Percentiles rank a stretch among this genome's conserved stretches.
These are phyloP conservation scores for Sphenostylis stenocarpa DNA, from an alignment of 306 rosid genomes.

Conservation along the genomic window DNA sequence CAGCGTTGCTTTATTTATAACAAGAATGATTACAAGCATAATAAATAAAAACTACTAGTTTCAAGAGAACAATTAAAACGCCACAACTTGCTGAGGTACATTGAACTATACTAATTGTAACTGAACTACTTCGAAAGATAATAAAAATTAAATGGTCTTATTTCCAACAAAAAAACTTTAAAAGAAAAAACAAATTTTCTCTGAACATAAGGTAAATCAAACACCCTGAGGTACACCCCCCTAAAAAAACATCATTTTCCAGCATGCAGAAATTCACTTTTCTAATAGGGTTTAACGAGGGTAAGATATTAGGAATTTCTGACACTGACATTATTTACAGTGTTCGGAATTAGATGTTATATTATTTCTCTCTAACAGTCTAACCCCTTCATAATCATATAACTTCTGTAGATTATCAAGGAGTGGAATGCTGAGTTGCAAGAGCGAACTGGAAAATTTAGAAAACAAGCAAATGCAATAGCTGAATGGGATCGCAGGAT, in stretches of 20 bases:
- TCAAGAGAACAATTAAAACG: no score
- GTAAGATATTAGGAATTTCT: slow-evolving; percentile 12
- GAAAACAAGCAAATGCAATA: slow-evolving; percentile 94
- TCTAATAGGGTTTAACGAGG: neutral
- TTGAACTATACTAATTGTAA: no score
- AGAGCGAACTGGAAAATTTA: slow-evolving; percentile 91
- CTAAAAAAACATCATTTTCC: neutral
- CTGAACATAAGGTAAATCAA: neutral
- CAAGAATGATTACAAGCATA: no score
- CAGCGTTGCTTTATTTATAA: no score
- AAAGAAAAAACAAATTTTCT: no score
- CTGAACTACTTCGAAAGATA: no score
- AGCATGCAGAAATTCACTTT: neutral
- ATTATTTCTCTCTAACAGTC: slow-evolving; percentile 22
- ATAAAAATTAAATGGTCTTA: no score
- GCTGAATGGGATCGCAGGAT: slow-evolving; percentile 96
- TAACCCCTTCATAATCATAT: slow-evolving; percentile 11
- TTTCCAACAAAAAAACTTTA: neutral
- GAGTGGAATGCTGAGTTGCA: slow-evolving; percentile 97
- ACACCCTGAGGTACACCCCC: neutral
- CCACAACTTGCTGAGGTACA: no score
- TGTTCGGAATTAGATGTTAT: neutral
- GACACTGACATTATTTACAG: slow-evolving; percentile 10
- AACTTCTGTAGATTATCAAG: slow-evolving; percentile 66
- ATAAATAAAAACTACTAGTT: no score